Evolutionary conservation across 202 grass and related monocot species (phyloP), one percentile per base, ranked within the genome.

Genomic region (Zoysia matrella): DNA sequence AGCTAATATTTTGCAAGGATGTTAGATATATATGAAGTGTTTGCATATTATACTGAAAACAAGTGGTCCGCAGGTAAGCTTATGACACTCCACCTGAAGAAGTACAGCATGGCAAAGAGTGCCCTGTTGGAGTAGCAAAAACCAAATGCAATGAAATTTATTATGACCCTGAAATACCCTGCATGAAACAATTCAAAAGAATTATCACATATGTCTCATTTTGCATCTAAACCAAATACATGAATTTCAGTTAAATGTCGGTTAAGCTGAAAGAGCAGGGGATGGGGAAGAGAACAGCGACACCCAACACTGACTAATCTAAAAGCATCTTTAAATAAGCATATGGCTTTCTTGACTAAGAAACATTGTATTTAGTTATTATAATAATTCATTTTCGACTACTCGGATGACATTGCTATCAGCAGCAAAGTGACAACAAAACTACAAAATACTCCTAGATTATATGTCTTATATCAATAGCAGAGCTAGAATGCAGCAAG

Each of bases 31-130:
- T 51, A 76, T 16, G 45, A 66, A 63, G n/a, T 0, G 53, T 70
- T 60, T 72, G 74, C 16, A 52, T 50, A 51, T 18, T 56, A 80
- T 18, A 58, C 43, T 14, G 14, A 66, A 85, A 4, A 62, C 39
- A 53, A 72, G 10, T 48, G 47, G 71, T 15, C n/a, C 61, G 53
- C 14, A 49, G 52, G 47, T 67, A 86, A 48, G 73, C 51, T 46
- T 66, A 68, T 70, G 60, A 51, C 0, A 78, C 65, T 76, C 48
- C 48, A 84, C 90, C 96, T 98, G 77, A 95, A 80, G 63, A 98
- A 91, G 82, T 98, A 98, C 30, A 98, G 85, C 60, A 95, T 79
- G 45, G 92, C 89, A 30, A 30, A 30, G 22, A 30, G 22, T 30
- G 22, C 22, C 22, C 22, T 30, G 22, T 30, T 30, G 22, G 22